Evolutionary conservation across 2,329 filamentous ascomycete species (phyloP), one percentile per base, ranked within the genome.

Genomic region (Pseudopyricularia cyperi): DNA sequence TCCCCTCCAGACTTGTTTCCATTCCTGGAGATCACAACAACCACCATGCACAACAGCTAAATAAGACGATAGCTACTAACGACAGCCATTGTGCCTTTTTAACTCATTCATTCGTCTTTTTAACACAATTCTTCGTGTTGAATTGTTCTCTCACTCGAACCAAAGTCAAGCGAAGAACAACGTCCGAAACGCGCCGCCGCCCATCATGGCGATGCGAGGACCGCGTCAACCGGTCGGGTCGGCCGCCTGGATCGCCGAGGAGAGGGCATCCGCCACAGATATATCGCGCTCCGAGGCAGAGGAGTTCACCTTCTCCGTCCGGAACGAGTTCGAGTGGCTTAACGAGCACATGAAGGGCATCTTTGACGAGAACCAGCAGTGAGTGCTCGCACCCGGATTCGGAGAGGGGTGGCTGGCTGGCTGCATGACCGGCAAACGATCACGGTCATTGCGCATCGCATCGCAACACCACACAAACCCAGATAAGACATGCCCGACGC

Each of bases 311-410:
- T 97, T 87, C 69, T 89, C 89, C 30, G 90, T 88, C 56, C 82
- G 87, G 54, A 95, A 97, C 68, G 93, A 98, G 66, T 73, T 97
- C 62, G 90, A 97, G 65, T 98, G 93, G 93, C 74, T 98, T 60
- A 97, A 98, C 63, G 93, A 97, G 70, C 93, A 98, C 67, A 96
- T 98, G 91, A 81, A 82, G 49, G 89, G 95, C 57, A 88, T 98
- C 62, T 95, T 97, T 65, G 85, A 83, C 61, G 82, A 85, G 60
- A 86, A 89, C 63, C 82, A 90, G 68, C 80, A 89, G 93, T 96
- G 79, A 62, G 85, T 77, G 28, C 30, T 34, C n/a, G 8, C 7
- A 14, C 7, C 17, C n/a, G 17, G 32, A 19, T n/a, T 34, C 28
- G 17, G 35, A 32, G 35, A 32, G 24, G 34, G 35, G n/a, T 11